Evolutionary conservation across 2,329 filamentous ascomycete species (phyloP), one percentile per base, ranked within the genome.

Genomic region (Tetracladium maxilliforme): DNA sequence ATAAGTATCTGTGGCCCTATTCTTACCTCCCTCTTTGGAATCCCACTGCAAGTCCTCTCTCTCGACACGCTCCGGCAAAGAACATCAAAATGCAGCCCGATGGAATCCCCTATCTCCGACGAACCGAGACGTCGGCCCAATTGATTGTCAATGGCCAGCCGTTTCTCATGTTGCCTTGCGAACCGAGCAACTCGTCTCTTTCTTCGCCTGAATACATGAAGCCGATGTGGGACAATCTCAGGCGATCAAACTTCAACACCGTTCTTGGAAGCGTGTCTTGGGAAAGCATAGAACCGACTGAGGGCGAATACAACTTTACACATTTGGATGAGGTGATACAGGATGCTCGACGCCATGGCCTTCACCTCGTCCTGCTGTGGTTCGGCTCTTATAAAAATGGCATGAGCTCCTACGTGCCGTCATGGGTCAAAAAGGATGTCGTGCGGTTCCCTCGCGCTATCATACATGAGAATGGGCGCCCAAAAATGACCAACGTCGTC

Each of bases 301-400:
- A 52, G 22, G 48, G 46, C 7, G 17, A 41, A 3, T 52, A 51
- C 21, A 34, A 44, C 25, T 52, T 52, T 21, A 16, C 31, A 4
- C 45, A 50, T 25, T 43, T 52, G 3, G 48, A 52, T 18, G 29
- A 33, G 4, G 43, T 51, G 2, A 38, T 52, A 4, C 16, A 31
- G 7, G 45, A 39, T 14, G 48, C 48, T 2, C 38, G 40, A 5
- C 22, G 26, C 10, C 37, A 49, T 15, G 36, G 30, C 5, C 43
- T 53, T 35, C 43, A 45, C 16, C 39, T 53, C 3, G 46, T 52
- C 4, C 35, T 53, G 0, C 42, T 53, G 1, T 53, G 49, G 49
- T 53, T 53, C 17, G 49, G 48, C 6, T 43, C 44, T 5, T 53
- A 47, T 32, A 53, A 53, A 33, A 53, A 53, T 18, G 46, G 48